phyloP scores from a whole-genome alignment of 345 rosid genomes.

The Citrus sinensis region DNA sequence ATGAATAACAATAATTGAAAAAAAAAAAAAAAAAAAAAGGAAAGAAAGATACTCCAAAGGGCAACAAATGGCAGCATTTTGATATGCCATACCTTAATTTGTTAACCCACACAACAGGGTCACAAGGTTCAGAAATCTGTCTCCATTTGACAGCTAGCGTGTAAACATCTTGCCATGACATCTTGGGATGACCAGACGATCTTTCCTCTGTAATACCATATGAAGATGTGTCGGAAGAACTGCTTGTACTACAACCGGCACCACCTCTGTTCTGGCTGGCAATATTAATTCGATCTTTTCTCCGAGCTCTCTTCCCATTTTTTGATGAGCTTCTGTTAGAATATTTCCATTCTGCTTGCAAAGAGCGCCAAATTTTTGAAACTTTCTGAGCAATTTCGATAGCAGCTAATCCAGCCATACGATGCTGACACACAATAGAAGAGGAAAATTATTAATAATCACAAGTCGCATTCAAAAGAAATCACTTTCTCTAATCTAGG shows the following conservation, averaged over 20 bases:
- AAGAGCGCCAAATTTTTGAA: conserved; percentile 87
- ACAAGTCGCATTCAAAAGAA: background rate
- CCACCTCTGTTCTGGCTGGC: conserved; percentile 95
- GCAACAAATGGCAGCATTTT: background rate
- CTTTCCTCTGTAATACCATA: conserved; percentile 63
- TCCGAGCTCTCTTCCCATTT: conserved; percentile 62
- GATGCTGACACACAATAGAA: conserved; percentile 63
- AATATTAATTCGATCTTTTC: conserved; percentile 64
- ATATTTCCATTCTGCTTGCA: conserved; percentile 71
- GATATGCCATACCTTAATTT: conserved; percentile 58
- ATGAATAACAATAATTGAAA: background rate
- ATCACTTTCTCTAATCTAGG: background rate
- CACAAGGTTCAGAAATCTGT: conserved; percentile 99
- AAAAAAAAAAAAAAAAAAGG: accelerated
- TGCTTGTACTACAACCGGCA: conserved; percentile 91
- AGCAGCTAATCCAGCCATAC: conserved; percentile 97
- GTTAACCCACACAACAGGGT: conserved; percentile 97
- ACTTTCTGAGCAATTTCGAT: conserved; percentile 89
- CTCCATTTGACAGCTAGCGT: conserved; percentile 91
- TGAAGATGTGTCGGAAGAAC: conserved; percentile 60
- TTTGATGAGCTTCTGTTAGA: conserved; percentile 49
- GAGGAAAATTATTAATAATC: conserved; percentile 10
- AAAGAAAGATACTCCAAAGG: background rate
- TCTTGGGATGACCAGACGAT: conserved; percentile 48
- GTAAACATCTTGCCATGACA: conserved; percentile 89